Conservation (phyloP, 768 basidiomycete species). For the Krasilnikovozyma curviuscula region DNA sequence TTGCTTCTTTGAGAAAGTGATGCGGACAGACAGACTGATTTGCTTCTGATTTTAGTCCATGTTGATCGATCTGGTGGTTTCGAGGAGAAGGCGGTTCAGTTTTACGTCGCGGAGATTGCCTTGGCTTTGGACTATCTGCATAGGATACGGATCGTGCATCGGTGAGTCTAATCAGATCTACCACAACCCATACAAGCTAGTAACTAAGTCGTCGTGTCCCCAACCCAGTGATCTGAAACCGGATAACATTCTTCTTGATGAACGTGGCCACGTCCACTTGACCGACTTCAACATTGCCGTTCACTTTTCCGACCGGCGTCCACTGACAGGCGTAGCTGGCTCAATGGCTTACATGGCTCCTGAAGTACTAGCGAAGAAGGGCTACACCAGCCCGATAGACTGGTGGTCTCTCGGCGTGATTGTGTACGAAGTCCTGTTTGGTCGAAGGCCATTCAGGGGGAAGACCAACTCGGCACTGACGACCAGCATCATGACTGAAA, state of each 20-base stretch:
- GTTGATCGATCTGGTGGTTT: constrained; percentile 20
- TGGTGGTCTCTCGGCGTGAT: constrained; percentile 96
- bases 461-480: constrained; percentile 83
- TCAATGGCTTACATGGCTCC: constrained; percentile 99
- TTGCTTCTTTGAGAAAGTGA: no score
- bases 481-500: constrained; percentile 74
- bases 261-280: constrained; percentile 82
- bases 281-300: constrained; percentile 99
- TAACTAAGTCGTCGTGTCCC: not conserved
- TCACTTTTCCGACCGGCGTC: constrained; percentile 59
- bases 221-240: constrained; percentile 71
- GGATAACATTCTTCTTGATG: constrained; percentile 87
- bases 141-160: constrained; percentile 84
- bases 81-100: constrained; percentile 27
- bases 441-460: constrained; percentile 77
- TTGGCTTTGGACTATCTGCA: constrained; percentile 79
- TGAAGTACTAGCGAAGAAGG: constrained; percentile 78
- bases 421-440: constrained; percentile 79
- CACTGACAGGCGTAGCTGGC: constrained; percentile 84
- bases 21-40: no score
- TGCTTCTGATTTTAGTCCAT: constrained; percentile 14
- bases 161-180: constrained; percentile 35
- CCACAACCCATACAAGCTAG: not conserved
- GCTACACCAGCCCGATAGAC: constrained; percentile 84
- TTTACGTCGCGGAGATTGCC: constrained; percentile 75